These are phyloP conservation scores for Conticribra weissflogii DNA, from an alignment of 108 stramenopile genomes.

Conservation along the genomic window DNA sequence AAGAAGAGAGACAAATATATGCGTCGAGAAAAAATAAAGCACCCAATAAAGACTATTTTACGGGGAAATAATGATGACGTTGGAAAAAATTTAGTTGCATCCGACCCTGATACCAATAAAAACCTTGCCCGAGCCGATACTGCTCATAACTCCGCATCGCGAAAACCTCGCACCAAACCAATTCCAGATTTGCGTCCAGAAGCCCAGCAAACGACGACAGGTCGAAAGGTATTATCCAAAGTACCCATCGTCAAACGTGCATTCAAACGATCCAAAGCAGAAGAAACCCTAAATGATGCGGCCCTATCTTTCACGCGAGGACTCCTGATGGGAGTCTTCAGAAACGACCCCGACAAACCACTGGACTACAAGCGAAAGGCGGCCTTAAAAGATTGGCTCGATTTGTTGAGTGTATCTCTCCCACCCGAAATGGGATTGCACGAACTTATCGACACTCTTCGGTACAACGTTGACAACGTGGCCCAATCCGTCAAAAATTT, in stretches of 20 bases:
- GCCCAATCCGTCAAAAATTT: slow-evolving; percentile 23
- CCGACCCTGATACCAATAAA: slow-evolving; percentile 26
- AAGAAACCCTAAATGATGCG: slow-evolving; percentile 40
- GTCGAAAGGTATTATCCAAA: slow-evolving; percentile 24
- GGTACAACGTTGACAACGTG: slow-evolving; percentile 22
- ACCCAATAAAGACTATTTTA: slow-evolving; percentile 12
- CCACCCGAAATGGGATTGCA: slow-evolving; percentile 46
- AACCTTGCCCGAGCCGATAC: slow-evolving; percentile 14
- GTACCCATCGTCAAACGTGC: slow-evolving; percentile 34
- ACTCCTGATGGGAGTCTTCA: slow-evolving; percentile 34
- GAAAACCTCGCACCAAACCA: slow-evolving; percentile 2
- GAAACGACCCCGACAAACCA: slow-evolving; percentile 15
- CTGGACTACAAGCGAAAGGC: slow-evolving; percentile 35
- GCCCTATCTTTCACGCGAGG: slow-evolving; percentile 38
- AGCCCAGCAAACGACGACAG: slow-evolving; percentile 23
- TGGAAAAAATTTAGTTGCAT: neutral
- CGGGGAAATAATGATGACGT: neutral
- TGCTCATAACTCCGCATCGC: neutral
- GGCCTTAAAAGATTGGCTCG: slow-evolving; percentile 41
- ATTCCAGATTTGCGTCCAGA: slow-evolving; percentile 33
- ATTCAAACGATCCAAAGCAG: slow-evolving; percentile 28
- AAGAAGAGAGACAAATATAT: neutral
- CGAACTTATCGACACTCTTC: slow-evolving; percentile 39
- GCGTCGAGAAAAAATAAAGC: slow-evolving; percentile 18
- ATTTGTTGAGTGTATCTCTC: slow-evolving; percentile 36